Evolutionary conservation across 1,284 basidiomycete species (phyloP), one percentile per base, ranked within the genome.

Genomic region (Heterobasidion annosum): DNA sequence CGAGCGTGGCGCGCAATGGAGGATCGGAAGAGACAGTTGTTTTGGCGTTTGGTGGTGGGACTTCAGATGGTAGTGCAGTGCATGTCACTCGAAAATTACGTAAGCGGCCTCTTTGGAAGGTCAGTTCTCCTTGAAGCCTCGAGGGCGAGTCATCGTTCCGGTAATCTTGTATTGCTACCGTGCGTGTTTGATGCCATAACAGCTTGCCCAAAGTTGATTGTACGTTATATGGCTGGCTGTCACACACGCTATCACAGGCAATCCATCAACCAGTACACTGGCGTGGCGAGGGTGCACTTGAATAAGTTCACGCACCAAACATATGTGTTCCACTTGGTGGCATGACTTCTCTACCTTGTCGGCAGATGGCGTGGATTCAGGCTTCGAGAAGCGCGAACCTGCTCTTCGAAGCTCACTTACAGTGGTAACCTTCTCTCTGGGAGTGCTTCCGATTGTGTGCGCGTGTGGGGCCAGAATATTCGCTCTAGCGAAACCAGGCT

Each of bases 11-110:
- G 53, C 78, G 79, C 55, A 82, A 79, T 47, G 69, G 74, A 56
- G 81, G 82, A 57, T 78, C 79, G 55, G 85, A 86, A 68, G 91
- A 93, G 72, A 88, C 86, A 18, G 91, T 93, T 42, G 91, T 94
- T 50, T 75, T 93, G 57, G 89, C 89, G 37, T 90, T 93, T 70
- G 87, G 85, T 57, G 82, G 82, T 55, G 78, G 77, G 56, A 79
- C 77, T 60, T 76, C 76, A 62, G 82, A 80, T 45, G 85, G 82
- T 55, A 90, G 83, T 68, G 79, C 83, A 42, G 89, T 94, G 59
- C 88, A 92, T 67, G 77, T 94, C 63, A 92, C 90, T 48, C 81
- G 90, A 61, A 93, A 92, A 73, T 75, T 86, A 73, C 86, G 84
- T 70, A 88, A 85, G 71, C 79, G 85, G 62, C 81, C 84, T 48